Evolutionary conservation across 306 rosid species (phyloP).

Genomic region (Cucurbita moschata): DNA sequence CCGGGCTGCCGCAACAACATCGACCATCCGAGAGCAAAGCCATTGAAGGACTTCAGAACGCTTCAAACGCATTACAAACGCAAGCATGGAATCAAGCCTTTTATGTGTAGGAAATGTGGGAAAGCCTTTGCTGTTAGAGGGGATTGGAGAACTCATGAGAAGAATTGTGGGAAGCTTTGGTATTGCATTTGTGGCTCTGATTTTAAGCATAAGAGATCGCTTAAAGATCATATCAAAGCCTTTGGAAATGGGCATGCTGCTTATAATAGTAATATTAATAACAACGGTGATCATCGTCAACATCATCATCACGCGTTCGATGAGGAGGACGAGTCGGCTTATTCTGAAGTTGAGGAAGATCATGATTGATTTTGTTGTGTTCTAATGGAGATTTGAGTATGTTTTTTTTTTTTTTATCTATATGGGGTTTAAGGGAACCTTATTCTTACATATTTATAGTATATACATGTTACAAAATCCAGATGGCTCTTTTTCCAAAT

Average conservation of each 20-base stretch:
- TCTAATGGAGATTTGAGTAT: neutral
- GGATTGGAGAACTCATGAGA: conserved; percentile 94
- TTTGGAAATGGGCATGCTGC: conserved; percentile 94
- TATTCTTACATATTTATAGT: neutral
- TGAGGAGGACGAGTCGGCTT: conserved; percentile 91
- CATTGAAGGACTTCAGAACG: conserved; percentile 80
- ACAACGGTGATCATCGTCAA: neutral
- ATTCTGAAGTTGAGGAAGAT: conserved; percentile 79
- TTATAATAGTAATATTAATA: conserved; percentile 11
- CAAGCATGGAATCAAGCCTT: conserved; percentile 91
- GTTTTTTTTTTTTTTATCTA: neutral
- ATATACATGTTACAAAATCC: neutral
- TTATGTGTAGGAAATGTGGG: conserved; percentile 91
- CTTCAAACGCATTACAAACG: conserved; percentile 96
- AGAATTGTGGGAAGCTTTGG: conserved; percentile 97
- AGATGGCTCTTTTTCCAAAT: neutral
- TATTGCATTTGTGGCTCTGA: conserved; percentile 94
- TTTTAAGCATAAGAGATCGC: conserved; percentile 89
- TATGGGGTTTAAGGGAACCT: neutral
- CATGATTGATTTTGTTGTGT: conserved; percentile 26
- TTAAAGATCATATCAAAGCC: conserved; percentile 84
- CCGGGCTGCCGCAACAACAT: conserved; percentile 95
- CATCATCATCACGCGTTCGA: conserved; percentile 35
- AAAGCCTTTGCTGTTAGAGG: conserved; percentile 95
- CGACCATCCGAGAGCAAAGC: conserved; percentile 84